Base-by-base conservation (phyloP, 345 rosid genomes). In the Odontarrhena argentea region DNA sequence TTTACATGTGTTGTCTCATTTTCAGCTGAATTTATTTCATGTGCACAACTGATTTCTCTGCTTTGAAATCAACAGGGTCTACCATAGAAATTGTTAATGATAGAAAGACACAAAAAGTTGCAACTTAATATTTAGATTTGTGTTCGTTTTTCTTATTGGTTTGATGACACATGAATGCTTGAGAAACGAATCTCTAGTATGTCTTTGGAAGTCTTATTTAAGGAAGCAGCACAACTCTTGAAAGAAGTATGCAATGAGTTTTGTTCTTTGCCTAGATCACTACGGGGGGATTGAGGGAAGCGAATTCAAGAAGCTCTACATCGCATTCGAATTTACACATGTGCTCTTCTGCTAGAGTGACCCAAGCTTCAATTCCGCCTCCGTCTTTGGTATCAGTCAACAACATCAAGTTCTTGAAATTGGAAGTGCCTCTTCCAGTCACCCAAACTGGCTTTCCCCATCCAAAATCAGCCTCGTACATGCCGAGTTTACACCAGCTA, bases 391-490 rank as follows among this genome's bases (percentile, higher is more conserved):
- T 59, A 45, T 85, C 91, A 70, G 72, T 61, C 41, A 85, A 44
- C 45, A 57, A 9, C 58, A 80, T 68, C 8, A 69, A 28, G 45
- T 83, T 78, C 41, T 70, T 75, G 71, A 42, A 70, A 55, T 0
- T 8, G 28, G 75, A 55, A 73, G 68, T 24, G 54, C 69, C 47
- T 60, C 58, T 69, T 37, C 67, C 74, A 3, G 80, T 75, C 22
- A 76, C 76, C 80, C 76, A 61, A 50, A 40, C 69, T n/a, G 89
- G 87, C 25, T 60, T 76, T 41, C 85, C 86, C 87, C 89, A 87
- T 1, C 89, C 85, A 10, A 81, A 87, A 64, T 87, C 85, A 3
- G 68, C 75, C 37, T 68, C 83, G 5, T 83, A 83, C 41, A 70
- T 9, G 1, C 83, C 80, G 3, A 81, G 79, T 13, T 67, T 69